Percentiles rank a stretch among this genome's conserved stretches.
Conservation (phyloP, 106 monocot species). For the Posidonia australis region DNA sequence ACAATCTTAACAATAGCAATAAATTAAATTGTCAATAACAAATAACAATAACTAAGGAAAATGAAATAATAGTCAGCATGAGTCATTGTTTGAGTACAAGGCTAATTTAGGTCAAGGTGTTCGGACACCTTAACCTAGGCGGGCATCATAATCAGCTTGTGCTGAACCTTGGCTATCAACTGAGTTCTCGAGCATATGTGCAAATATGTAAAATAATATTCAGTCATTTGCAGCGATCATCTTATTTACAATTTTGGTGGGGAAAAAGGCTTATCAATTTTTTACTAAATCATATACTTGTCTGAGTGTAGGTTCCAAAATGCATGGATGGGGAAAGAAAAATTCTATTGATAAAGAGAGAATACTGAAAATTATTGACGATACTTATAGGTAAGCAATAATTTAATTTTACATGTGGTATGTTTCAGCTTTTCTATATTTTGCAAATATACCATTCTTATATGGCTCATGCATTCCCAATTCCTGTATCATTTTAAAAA, state of each 20-base stretch:
- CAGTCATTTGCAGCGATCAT: background rate
- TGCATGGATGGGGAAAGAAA: slow-evolving; percentile 54
- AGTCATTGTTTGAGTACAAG: too few species aligned
- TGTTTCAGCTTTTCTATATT: background rate
- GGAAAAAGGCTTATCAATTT: background rate
- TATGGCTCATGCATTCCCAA: too few species aligned
- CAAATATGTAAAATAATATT: background rate
- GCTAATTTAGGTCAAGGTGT: too few species aligned
- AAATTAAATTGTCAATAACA: too few species aligned
- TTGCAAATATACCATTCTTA: background rate
- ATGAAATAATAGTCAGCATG: too few species aligned
- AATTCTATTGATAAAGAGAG: slow-evolving; percentile 44
- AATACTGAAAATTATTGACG: slow-evolving; percentile 75
- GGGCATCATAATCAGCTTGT: too few species aligned
- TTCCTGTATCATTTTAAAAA: too few species aligned
- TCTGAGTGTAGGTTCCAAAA: slow-evolving; percentile 26
- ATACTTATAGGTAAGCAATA: slow-evolving; percentile 53
- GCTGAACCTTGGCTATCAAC: too few species aligned
- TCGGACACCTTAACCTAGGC: too few species aligned
- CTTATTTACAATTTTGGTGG: background rate
- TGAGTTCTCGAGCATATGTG: too few species aligned
- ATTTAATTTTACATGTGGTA: background rate
- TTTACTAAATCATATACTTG: background rate
- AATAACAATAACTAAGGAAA: too few species aligned
- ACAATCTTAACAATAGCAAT: too few species aligned